phyloP scores from a whole-genome alignment of 768 basidiomycete species.

The Daedaleopsis nitida region DNA sequence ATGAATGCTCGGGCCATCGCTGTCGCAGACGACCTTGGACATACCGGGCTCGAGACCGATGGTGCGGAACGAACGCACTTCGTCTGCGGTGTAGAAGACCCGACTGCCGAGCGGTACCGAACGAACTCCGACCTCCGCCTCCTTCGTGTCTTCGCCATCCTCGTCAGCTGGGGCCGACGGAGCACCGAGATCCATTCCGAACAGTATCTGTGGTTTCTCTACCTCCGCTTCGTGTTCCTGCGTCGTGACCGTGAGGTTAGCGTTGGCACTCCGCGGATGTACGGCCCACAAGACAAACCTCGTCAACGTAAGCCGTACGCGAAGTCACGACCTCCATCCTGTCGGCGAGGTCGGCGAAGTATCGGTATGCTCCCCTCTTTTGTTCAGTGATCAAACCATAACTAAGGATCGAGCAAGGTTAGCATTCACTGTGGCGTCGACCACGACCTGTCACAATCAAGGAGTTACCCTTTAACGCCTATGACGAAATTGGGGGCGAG shows the following conservation, averaged over 20 bases:
- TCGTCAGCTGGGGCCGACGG: constrained; percentile 37
- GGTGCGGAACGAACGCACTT: constrained; percentile 80
- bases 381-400: constrained; percentile 90
- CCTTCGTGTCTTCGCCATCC: constrained; percentile 33
- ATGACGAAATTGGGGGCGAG: constrained; percentile 75
- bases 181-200: constrained; percentile 44
- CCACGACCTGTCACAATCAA: neutral
- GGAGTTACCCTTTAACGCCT: constrained; percentile 73
- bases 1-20: neutral
- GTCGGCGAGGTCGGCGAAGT: constrained; percentile 80
- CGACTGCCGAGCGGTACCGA: constrained; percentile 32
- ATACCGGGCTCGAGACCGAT: constrained; percentile 76
- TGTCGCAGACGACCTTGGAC: constrained; percentile 17
- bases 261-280: neutral
- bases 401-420: constrained; percentile 41
- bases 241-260: neutral
- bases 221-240: constrained; percentile 40
- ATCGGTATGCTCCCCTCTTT: constrained; percentile 78
- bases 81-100: constrained; percentile 87
- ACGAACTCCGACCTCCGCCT: constrained; percentile 24
- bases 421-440: neutral
- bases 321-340: constrained; percentile 74
- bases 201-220: constrained; percentile 38
- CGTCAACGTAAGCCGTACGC: constrained; percentile 76
- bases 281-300: constrained; percentile 46